A percentile compares a stretch with the other conserved stretches of the same genome.
Conservation (phyloP, 306 rosid species). For the Cucumis hystrix region DNA sequence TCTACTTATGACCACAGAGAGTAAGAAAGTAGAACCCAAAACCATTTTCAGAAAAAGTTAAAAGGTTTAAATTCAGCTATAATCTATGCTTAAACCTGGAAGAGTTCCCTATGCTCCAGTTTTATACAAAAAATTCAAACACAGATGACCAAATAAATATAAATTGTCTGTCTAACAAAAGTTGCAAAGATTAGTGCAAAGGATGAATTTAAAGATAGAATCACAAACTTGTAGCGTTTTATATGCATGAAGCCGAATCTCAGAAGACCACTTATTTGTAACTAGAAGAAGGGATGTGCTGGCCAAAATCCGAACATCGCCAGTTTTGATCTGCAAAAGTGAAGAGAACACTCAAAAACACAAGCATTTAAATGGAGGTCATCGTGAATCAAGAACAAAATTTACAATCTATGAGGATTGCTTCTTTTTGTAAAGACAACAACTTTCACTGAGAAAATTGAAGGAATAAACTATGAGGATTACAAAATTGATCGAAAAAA, state of each 20-base stretch:
- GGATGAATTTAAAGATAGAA: slow-evolving; percentile 1
- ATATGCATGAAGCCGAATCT: slow-evolving; percentile 88
- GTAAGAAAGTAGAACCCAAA: not conserved
- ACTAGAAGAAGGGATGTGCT: slow-evolving; percentile 63
- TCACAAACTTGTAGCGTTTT: slow-evolving; percentile 79
- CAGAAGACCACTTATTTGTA: slow-evolving; percentile 80
- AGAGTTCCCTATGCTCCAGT: not conserved
- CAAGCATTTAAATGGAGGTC: slow-evolving; percentile 1
- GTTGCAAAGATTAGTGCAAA: not conserved
- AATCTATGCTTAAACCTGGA: not conserved
- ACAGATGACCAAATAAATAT: not conserved
- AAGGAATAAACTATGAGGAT: not conserved
- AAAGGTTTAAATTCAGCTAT: not conserved
- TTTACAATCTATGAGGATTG: not conserved
- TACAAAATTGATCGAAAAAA: not conserved
- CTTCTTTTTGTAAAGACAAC: too few relatives aligned
- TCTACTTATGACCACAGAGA: not conserved
- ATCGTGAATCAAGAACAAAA: not conserved
- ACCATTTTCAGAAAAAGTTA: not conserved
- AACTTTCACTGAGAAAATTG: too few relatives aligned
- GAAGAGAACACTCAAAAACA: slow-evolving; percentile 1
- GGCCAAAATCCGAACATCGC: slow-evolving; percentile 59
- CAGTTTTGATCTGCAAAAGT: slow-evolving; percentile 53
- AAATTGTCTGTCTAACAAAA: not conserved
- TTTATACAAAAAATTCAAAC: not conserved